Evolutionary conservation across 1,284 basidiomycete genomes (phyloP).

Genomic region (Macrocybe sp.): DNA sequence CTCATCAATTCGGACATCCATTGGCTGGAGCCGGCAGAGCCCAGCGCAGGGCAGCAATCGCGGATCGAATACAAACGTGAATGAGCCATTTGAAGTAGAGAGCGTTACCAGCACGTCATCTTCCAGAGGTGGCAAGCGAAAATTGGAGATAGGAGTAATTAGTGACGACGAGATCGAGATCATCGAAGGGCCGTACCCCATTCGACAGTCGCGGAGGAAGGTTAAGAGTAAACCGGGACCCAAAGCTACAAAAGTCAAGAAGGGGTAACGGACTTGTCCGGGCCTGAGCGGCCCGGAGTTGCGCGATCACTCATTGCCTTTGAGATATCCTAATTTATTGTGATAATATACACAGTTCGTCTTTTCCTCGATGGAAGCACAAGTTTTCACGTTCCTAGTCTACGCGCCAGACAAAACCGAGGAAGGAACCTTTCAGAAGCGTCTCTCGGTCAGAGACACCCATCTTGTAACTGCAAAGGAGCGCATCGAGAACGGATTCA

Average conservation of each 20-base stretch:
- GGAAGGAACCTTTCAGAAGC: constrained; percentile 39
- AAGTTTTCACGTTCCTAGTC: constrained; percentile 35
- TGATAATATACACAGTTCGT: constrained; percentile 4
- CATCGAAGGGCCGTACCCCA: constrained; percentile 39
- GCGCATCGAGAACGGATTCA: constrained; percentile 35
- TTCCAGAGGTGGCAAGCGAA: constrained; percentile 31
- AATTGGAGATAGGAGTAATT: constrained; percentile 34
- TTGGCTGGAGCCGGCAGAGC: constrained; percentile 36
- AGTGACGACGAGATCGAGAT: constrained; percentile 56
- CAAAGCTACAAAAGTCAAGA: constrained; percentile 24
- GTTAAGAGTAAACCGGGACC: constrained; percentile 26
- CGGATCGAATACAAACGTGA: constrained; percentile 32
- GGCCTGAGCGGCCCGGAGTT: no score
- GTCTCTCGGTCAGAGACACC: constrained; percentile 40
- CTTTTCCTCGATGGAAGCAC: constrained; percentile 2
- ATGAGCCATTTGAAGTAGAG: constrained; percentile 41
- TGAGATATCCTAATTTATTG: neutral
- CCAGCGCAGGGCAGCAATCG: constrained; percentile 31
- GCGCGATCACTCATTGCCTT: no score
- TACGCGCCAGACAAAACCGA: constrained; percentile 51
- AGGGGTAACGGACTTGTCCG: constrained; percentile 15
- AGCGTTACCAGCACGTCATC: constrained; percentile 22
- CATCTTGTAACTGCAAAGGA: constrained; percentile 40
- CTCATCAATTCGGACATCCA: constrained; percentile 36
- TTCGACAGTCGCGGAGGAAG: constrained; percentile 24